Base-by-base conservation (phyloP, 192 early-diverging fungal species). In the Coemansia sp. region DNA sequence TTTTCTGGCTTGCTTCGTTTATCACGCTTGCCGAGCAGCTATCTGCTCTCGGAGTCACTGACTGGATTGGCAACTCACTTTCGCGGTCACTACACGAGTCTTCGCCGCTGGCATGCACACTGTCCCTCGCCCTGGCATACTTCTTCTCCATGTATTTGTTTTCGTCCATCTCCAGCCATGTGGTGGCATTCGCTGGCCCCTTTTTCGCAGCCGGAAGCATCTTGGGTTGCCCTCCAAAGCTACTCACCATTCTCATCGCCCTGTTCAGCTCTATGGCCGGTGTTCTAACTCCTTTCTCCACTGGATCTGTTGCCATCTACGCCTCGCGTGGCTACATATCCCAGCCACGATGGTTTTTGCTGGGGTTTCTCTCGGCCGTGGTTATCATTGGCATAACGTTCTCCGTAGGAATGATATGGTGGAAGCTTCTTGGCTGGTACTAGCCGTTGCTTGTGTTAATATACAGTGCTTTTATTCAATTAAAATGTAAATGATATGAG, bases 1-100 rank as follows among this genome's bases (percentile, higher is more conserved):
- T 92, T 56, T 93, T 91, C 72, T 94, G 92, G 92, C 76, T 94
- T 4, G 87, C 89, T 17, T 89, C 89, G 38, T 92, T 94, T 77
- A 84, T 94, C 39, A 82, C 92, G 0, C 85, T 94, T 61, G 90
- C 90, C 51, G 85, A 91, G 60, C 90, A 93, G 57, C 75, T 94
- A 8, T 78, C 86, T 15, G 85, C 82, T n/a, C 78, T 89, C 6
- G 91, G 91, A n/a, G 76, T 92, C 19, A 85, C 89, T 14, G 67
- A 77, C 15, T 90, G 80, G 74, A 75, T 94, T 35, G 92, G 92
- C 20, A 64, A 84, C 31, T 82, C 74, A 6, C 69, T 89, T 59
- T 87, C 87, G 4, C 32, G 51, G 1, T 65, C 77, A 14, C 65
- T 65, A 49, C 85, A 74, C 24, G 63, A 70, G n/a, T 67, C 60